phyloP scores from a whole-genome alignment of 768 basidiomycete species.

The Leccinum disarticulatum region DNA sequence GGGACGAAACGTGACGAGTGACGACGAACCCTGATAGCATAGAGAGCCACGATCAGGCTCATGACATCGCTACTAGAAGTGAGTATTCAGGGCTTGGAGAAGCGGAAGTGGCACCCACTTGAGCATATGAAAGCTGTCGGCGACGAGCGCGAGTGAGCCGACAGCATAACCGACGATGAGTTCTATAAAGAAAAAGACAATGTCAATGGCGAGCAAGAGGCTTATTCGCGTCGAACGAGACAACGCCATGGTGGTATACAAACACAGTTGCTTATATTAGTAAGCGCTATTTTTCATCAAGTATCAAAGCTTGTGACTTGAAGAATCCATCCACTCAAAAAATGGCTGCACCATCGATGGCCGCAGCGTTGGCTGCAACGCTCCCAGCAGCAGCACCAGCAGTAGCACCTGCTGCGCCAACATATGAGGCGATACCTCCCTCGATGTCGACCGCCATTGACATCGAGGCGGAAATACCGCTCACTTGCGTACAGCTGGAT shows the following conservation, averaged over 20 bases:
- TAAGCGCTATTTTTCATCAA: conserved; percentile 14
- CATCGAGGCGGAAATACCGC: conserved; percentile 85
- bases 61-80: conserved; percentile 78
- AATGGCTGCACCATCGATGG: conserved; percentile 82
- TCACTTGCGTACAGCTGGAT: conserved; percentile 80
- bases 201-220: conserved; percentile 79
- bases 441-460: conserved; percentile 93
- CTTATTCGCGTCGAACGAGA: conserved; percentile 76
- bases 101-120: conserved; percentile 56
- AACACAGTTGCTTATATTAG: conserved; percentile 12
- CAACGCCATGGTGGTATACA: conserved; percentile 28
- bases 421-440: conserved; percentile 85
- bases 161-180: conserved; percentile 91
- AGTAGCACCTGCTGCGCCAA: conserved; percentile 60
- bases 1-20: conserved; percentile 4
- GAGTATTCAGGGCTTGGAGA: conserved; percentile 1
- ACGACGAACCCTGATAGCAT: conserved; percentile 75
- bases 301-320: background rate
- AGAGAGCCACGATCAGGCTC: conserved; percentile 92
- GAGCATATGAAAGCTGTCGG: conserved; percentile 98
- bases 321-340: background rate
- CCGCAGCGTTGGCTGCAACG: conserved; percentile 86
- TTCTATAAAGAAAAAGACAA: conserved; percentile 85
- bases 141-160: conserved; percentile 91
- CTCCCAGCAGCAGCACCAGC: conserved; percentile 61